phyloP scores from a whole-genome alignment of 106 monocot genomes.

The Allium fistulosum region DNA sequence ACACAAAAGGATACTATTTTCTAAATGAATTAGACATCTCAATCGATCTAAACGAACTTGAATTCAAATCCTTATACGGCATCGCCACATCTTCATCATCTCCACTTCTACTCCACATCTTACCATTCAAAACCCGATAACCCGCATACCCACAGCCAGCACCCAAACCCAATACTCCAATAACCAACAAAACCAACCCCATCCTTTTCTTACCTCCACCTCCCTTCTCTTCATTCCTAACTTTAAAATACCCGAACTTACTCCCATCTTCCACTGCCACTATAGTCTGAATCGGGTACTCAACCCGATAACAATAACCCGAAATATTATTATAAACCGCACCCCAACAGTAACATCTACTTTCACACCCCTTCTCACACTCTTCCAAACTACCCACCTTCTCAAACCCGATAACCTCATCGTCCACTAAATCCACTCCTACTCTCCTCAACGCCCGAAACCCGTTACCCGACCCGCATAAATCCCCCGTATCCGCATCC shows the following conservation, averaged over 20 bases:
- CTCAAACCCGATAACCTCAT: too few relatives aligned
- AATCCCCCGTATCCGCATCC: too few relatives aligned
- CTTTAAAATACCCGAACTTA: too few relatives aligned
- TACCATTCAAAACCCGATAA: constrained; percentile 20
- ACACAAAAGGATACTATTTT: constrained; percentile 11
- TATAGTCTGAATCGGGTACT: too few relatives aligned
- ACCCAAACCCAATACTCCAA: constrained; percentile 9
- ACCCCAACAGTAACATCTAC: constrained; percentile 88
- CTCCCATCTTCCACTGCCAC: too few relatives aligned
- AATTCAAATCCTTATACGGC: constrained; percentile 45
- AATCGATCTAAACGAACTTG: constrained; percentile 27
- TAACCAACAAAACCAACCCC: constrained; percentile 13
- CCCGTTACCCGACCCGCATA: too few relatives aligned
- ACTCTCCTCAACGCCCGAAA: too few relatives aligned
- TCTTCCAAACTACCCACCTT: constrained; percentile 38
- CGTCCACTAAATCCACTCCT: too few relatives aligned
- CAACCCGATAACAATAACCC: too few relatives aligned
- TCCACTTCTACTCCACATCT: constrained; percentile 8
- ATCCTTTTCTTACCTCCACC: too few relatives aligned
- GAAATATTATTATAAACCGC: too few relatives aligned
- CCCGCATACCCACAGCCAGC: constrained; percentile 10
- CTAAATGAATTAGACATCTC: constrained; percentile 33
- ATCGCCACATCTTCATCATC: constrained; percentile 7
- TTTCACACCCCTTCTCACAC: constrained; percentile 58
- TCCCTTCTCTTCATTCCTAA: too few relatives aligned